These are phyloP conservation scores for Globisporangium radiosum DNA, from an alignment of 352 stramenopile genomes.

Conservation along the genomic window DNA sequence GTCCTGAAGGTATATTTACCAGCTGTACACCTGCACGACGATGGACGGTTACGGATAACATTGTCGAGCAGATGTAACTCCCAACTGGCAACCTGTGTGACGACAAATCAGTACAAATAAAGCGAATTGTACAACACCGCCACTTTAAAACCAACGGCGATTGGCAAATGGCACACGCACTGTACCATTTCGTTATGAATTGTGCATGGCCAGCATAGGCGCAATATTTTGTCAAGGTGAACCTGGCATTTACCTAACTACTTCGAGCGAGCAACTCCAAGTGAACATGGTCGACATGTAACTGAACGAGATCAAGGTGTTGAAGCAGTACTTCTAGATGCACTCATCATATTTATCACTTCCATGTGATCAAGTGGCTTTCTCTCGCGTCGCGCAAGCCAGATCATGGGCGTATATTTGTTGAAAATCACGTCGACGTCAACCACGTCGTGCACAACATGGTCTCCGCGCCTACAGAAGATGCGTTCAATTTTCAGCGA, in stretches of 20 bases:
- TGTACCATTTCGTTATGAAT: slow-evolving; percentile 1
- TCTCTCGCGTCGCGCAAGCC: slow-evolving; percentile 7
- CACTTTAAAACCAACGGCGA: too few species aligned
- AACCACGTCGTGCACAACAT: slow-evolving; percentile 18
- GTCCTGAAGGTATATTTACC: too few species aligned
- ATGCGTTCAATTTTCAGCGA: slow-evolving; percentile 1
- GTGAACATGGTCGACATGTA: slow-evolving; percentile 17
- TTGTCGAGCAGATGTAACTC: too few species aligned
- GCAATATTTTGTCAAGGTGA: too few species aligned
- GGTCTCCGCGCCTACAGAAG: slow-evolving; percentile 5
- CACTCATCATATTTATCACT: slow-evolving; percentile 10
- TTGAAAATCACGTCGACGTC: slow-evolving; percentile 7
- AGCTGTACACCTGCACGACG: too few species aligned
- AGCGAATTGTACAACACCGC: too few species aligned
- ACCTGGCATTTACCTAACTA: too few species aligned
- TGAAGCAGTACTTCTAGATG: slow-evolving; percentile 6
- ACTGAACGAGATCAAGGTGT: slow-evolving; percentile 14
- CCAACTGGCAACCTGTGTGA: too few species aligned
- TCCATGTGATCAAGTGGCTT: slow-evolving; percentile 19
- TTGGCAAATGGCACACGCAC: slow-evolving; percentile 10
- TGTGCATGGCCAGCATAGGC: too few species aligned
- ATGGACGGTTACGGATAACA: too few species aligned
- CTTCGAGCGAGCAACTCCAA: neutral
- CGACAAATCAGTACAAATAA: too few species aligned
- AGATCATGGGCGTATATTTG: slow-evolving; percentile 11